A percentile compares a stretch with the other conserved stretches of the same genome.
Evolutionary conservation across 2,329 filamentous ascomycete genomes (phyloP).

Genomic region (Penicillium sp.): DNA sequence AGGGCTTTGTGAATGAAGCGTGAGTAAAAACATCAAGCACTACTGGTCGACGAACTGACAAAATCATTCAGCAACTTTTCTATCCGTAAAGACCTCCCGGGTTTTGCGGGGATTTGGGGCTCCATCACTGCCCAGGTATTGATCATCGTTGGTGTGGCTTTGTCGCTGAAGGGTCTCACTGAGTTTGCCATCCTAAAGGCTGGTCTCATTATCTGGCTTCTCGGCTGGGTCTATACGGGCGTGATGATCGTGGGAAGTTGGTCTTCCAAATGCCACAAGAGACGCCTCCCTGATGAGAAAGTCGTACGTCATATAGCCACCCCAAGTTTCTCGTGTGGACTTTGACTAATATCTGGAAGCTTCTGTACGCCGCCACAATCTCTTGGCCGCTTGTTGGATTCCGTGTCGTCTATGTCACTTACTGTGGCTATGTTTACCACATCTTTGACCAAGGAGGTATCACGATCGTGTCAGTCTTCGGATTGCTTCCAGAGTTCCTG

Average conservation of each 20-base stretch:
- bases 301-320: not conserved
- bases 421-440: not conserved
- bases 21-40: not conserved
- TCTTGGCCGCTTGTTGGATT: conserved; percentile 4
- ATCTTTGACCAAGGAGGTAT: conserved; percentile 2
- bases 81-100: conserved; percentile 8
- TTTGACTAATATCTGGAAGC: not conserved
- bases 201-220: conserved; percentile 9
- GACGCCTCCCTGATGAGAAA: conserved; percentile 1
- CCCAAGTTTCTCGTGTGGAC: not conserved
- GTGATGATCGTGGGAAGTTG: not conserved
- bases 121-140: conserved; percentile 8
- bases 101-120: conserved; percentile 1
- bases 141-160: conserved; percentile 6
- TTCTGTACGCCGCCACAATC: conserved; percentile 1
- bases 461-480: conserved; percentile 21
- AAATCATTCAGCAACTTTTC: conserved; percentile 8
- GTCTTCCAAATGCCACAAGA: not conserved
- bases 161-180: conserved; percentile 5
- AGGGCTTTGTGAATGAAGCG: conserved; percentile 11
- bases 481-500: conserved; percentile 29
- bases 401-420: conserved; percentile 3
- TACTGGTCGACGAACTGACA: not conserved
- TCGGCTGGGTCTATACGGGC: conserved; percentile 4
- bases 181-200: not conserved